Conservation (phyloP, 345 rosid genomes). For the Erodium maritimum region DNA sequence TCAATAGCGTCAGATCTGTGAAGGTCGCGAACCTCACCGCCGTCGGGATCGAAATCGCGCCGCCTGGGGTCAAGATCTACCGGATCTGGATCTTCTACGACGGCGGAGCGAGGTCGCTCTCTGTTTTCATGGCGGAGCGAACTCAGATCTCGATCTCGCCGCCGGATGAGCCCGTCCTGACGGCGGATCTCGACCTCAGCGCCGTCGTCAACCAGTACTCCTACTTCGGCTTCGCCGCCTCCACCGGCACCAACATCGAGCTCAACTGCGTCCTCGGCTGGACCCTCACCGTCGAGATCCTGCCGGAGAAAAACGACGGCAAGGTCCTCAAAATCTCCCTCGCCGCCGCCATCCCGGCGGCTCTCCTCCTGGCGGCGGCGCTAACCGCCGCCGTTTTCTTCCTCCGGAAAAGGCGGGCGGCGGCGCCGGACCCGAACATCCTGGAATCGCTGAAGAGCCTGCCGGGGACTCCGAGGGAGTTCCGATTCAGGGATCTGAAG, state of each 20-base stretch:
- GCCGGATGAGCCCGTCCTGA: slow-evolving; percentile 15
- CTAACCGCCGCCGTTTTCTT: slow-evolving; percentile 5
- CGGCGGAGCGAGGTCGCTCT: slow-evolving; percentile 14
- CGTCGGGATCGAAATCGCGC: slow-evolving; percentile 16
- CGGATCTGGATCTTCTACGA: slow-evolving; percentile 29
- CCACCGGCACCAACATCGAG: slow-evolving; percentile 28
- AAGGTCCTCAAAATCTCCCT: slow-evolving; percentile 12
- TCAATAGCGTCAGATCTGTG: slow-evolving; percentile 25
- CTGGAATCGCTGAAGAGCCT: slow-evolving; percentile 37
- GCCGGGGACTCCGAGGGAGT: slow-evolving; percentile 41
- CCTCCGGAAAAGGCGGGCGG: slow-evolving; percentile 14
- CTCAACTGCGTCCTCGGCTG: slow-evolving; percentile 31
- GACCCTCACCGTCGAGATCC: slow-evolving; percentile 27
- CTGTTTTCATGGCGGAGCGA: slow-evolving; percentile 21
- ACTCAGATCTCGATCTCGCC: slow-evolving; percentile 4
- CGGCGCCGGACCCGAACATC: slow-evolving; percentile 20
- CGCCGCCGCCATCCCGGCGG: slow-evolving; percentile 18
- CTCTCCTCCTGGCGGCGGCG: slow-evolving; percentile 7
- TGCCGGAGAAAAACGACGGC: slow-evolving; percentile 4
- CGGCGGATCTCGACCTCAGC: slow-evolving; percentile 15
- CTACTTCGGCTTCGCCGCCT: slow-evolving; percentile 38
- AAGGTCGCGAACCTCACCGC: slow-evolving; percentile 13
- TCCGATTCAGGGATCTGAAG: slow-evolving; percentile 32
- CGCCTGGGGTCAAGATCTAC: slow-evolving; percentile 6
- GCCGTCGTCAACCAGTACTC: slow-evolving; percentile 18